These are phyloP conservation scores for Penicillium lagena DNA, from an alignment of 495 filamentous ascomycete species.

Conservation along the genomic window DNA sequence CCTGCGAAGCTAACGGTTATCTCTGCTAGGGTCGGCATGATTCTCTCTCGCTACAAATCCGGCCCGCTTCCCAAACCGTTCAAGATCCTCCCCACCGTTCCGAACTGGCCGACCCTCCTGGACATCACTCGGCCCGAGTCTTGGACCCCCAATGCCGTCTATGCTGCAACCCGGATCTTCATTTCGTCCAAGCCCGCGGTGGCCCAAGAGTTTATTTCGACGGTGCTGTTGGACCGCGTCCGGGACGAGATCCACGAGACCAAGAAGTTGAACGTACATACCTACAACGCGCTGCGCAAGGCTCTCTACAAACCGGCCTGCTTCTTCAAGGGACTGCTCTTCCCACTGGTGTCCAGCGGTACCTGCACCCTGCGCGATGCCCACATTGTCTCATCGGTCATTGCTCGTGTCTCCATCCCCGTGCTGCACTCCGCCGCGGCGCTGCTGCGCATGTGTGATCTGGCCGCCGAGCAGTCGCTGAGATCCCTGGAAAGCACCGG, in stretches of 20 bases:
- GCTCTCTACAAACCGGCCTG: constrained; percentile 90
- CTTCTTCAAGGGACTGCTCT: constrained; percentile 95
- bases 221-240: constrained; percentile 77
- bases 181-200: constrained; percentile 70
- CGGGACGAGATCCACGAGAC: constrained; percentile 81
- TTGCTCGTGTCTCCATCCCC: constrained; percentile 73
- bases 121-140: constrained; percentile 70
- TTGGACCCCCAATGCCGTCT: constrained; percentile 85
- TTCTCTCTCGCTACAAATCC: constrained; percentile 89
- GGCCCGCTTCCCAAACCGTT: constrained; percentile 94
- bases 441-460: constrained; percentile 83
- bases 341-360: constrained; percentile 71
- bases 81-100: constrained; percentile 89
- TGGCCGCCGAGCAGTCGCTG: constrained; percentile 79
- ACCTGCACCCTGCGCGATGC: constrained; percentile 88
- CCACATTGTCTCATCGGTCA: constrained; percentile 77
- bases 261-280: constrained; percentile 90
- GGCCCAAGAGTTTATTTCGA: constrained; percentile 73
- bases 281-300: constrained; percentile 89
- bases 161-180: constrained; percentile 83
- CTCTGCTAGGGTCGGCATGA: constrained; percentile 64
- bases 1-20: constrained; percentile 7
- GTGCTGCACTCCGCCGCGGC: constrained; percentile 91
- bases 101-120: constrained; percentile 84
- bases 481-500: constrained; percentile 69